Conservation (phyloP, 1,284 basidiomycete species). For the Cryptococcus sp. region DNA sequence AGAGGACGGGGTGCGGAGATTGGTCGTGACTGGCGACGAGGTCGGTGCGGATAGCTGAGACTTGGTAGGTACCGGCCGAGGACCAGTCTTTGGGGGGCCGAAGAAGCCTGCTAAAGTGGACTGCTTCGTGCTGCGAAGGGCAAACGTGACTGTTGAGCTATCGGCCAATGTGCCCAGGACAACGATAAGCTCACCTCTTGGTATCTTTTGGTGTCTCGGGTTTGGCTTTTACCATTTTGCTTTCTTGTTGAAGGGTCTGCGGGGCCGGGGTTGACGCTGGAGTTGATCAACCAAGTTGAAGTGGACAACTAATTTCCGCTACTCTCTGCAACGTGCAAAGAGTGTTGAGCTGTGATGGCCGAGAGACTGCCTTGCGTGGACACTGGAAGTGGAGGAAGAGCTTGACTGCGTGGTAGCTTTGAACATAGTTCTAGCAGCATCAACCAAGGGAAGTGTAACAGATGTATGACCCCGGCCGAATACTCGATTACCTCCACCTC, state of each 20-base stretch:
- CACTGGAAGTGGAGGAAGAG: not conserved
- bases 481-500: no score
- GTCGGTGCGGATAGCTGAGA: constrained; percentile 16
- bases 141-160: not conserved
- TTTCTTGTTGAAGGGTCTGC: not conserved
- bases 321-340: no score
- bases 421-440: not conserved
- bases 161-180: not conserved
- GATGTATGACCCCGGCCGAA: not conserved
- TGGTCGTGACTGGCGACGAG: constrained; percentile 31
- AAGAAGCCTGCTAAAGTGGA: constrained; percentile 55
- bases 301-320: no score
- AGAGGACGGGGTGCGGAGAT: constrained; percentile 36
- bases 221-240: constrained; percentile 21
- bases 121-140: constrained; percentile 39
- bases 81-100: constrained; percentile 40
- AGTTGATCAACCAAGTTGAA: no score
- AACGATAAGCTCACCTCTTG: constrained; percentile 20
- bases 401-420: not conserved
- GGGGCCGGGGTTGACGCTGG: no score
- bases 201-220: constrained; percentile 21
- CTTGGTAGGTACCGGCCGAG: constrained; percentile 13
- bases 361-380: not conserved
- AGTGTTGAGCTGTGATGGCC: no score
- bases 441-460: not conserved